These are phyloP conservation scores for Boletus sp. DNA, from an alignment of 1,284 basidiomycete genomes.

Conservation along the genomic window DNA sequence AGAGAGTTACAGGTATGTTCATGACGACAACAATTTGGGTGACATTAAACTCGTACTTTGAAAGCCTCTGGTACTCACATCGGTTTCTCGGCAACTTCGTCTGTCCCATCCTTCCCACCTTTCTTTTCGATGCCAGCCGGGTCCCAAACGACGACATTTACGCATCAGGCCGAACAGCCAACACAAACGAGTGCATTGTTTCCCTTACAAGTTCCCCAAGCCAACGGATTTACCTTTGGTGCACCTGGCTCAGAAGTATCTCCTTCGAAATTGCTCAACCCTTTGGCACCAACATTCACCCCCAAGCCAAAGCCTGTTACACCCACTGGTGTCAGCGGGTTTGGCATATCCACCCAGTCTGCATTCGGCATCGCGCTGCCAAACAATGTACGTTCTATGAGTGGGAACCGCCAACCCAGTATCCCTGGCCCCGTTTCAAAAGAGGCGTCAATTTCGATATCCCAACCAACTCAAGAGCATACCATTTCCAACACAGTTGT, in stretches of 20 bases:
- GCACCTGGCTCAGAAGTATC: constrained; percentile 6
- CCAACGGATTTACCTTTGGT: constrained; percentile 1
- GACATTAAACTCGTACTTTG: background rate
- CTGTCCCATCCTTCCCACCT: constrained; percentile 13
- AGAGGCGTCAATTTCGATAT: background rate
- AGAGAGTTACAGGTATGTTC: constrained; percentile 18
- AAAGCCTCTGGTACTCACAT: background rate
- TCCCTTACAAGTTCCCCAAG: constrained; percentile 3
- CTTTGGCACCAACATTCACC: constrained; percentile 30
- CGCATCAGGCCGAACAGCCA: background rate
- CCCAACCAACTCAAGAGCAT: constrained; percentile 2
- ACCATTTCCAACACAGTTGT: background rate
- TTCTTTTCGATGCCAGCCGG: background rate
- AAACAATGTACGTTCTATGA: background rate
- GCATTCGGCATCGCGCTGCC: background rate
- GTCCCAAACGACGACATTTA: background rate
- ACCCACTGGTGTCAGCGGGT: background rate
- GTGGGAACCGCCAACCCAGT: background rate
- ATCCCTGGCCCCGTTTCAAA: background rate
- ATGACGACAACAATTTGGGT: background rate
- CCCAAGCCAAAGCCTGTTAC: constrained; percentile 5
- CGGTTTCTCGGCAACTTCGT: constrained; percentile 22
- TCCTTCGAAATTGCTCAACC: constrained; percentile 22
- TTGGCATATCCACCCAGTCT: constrained; percentile 1
- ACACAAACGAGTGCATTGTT: background rate